These are phyloP conservation scores for Melanopsichium pennsylvanicum DNA, from an alignment of 1,284 basidiomycete genomes.

Conservation along the genomic window DNA sequence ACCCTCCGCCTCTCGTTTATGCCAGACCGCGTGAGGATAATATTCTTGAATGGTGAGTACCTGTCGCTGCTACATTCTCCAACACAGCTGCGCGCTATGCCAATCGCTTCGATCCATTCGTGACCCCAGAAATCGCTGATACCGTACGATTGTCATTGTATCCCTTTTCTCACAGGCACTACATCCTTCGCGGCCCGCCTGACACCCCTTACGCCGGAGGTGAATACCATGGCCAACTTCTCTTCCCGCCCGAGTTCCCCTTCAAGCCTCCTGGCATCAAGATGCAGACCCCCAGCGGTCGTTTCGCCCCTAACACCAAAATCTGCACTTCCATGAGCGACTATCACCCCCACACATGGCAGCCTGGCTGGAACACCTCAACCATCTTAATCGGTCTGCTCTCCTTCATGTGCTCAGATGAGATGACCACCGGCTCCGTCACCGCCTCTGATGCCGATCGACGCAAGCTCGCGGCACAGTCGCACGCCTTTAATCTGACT, in stretches of 20 bases:
- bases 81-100: too few species aligned
- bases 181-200: slow-evolving; percentile 79
- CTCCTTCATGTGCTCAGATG: slow-evolving; percentile 94
- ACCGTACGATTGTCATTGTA: too few species aligned
- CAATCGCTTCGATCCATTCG: too few species aligned
- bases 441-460: slow-evolving; percentile 83
- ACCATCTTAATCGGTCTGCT: slow-evolving; percentile 94
- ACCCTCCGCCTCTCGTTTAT: slow-evolving; percentile 92
- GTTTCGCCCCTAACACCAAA: slow-evolving; percentile 90
- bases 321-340: slow-evolving; percentile 70
- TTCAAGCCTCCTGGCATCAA: slow-evolving; percentile 82
- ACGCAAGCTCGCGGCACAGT: slow-evolving; percentile 76
- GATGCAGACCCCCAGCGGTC: slow-evolving; percentile 93
- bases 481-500: slow-evolving; percentile 83
- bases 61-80: slow-evolving; percentile 4
- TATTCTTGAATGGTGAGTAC: slow-evolving; percentile 71
- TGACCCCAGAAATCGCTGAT: slow-evolving; percentile 3
- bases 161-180: slow-evolving; percentile 66
- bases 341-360: slow-evolving; percentile 87
- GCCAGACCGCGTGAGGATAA: slow-evolving; percentile 95
- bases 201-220: slow-evolving; percentile 91
- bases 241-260: slow-evolving; percentile 76
- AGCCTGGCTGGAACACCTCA: slow-evolving; percentile 90
- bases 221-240: slow-evolving; percentile 78
- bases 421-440: slow-evolving; percentile 93